phyloP scores from a whole-genome alignment of 2,329 filamentous ascomycete species.

The Aspergillus terreus region DNA sequence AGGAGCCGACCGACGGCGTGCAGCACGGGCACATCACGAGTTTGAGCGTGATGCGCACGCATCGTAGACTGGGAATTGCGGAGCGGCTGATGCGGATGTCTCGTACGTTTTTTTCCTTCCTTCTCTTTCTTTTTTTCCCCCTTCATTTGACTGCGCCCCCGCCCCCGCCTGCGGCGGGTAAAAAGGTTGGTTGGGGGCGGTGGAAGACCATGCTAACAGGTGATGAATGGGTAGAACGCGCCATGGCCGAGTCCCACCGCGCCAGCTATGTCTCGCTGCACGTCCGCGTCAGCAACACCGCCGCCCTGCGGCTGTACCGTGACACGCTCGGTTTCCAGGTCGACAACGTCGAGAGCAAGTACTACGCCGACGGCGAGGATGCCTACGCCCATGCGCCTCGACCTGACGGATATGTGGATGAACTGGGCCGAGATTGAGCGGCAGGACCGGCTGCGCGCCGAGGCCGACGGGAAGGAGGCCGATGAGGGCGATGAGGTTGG shows the following conservation, averaged over 20 bases:
- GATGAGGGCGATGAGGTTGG: conserved; percentile 72
- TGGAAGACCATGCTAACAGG: not conserved
- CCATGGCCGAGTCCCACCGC: conserved; percentile 93
- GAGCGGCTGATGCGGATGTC: conserved; percentile 98
- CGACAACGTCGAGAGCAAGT: conserved; percentile 58
- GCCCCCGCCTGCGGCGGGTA: not conserved
- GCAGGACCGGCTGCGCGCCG: conserved; percentile 32
- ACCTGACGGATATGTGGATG: conserved; percentile 56
- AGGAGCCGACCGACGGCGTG: conserved; percentile 86
- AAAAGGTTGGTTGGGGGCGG: too few species aligned
- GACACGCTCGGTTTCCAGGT: conserved; percentile 86
- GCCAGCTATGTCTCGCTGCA: conserved; percentile 93
- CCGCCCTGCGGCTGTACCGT: conserved; percentile 86
- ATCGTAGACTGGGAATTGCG: conserved; percentile 83
- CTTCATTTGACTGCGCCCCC: not conserved
- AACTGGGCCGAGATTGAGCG: conserved; percentile 47
- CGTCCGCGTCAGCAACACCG: conserved; percentile 89
- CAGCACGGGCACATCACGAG: conserved; percentile 96
- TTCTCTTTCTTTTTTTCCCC: not conserved
- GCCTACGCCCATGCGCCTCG: conserved; percentile 90
- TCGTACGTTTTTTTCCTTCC: conserved; percentile 54
- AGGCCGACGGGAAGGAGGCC: conserved; percentile 27
- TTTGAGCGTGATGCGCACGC: conserved; percentile 92
- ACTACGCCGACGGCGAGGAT: conserved; percentile 94
- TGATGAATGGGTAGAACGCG: conserved; percentile 60